A percentile compares a stretch with the other conserved stretches of the same genome.
phyloP scores from a whole-genome alignment of 495 filamentous ascomycete species.

The Penicillium longicatenatum region DNA sequence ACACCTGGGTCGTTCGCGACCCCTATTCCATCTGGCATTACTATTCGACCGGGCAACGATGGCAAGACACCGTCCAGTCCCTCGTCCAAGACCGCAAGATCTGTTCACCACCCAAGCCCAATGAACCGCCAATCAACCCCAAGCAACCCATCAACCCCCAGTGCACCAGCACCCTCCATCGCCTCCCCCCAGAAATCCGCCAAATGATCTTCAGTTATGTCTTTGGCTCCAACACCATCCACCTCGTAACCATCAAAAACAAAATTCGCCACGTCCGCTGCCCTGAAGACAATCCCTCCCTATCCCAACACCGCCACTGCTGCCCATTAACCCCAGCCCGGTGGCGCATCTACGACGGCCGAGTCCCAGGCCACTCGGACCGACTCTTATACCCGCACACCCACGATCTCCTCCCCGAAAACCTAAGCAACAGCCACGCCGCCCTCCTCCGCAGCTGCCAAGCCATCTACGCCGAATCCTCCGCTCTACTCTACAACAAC shows the following conservation, averaged over 20 bases:
- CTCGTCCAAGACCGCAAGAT: conserved; percentile 44
- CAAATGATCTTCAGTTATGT: conserved; percentile 57
- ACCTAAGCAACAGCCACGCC: conserved; percentile 26
- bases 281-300: conserved; percentile 9
- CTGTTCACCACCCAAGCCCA: conserved; percentile 33
- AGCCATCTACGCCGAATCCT: conserved; percentile 44
- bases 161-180: conserved; percentile 25
- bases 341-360: conserved; percentile 35
- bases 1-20: conserved; percentile 48
- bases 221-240: conserved; percentile 46
- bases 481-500: conserved; percentile 32
- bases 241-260: conserved; percentile 44
- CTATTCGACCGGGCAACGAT: conserved; percentile 42
- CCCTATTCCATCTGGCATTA: conserved; percentile 51
- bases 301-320: conserved; percentile 40
- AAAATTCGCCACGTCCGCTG: conserved; percentile 47
- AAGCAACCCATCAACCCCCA: conserved; percentile 27
- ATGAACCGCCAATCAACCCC: conserved; percentile 12
- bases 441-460: conserved; percentile 45
- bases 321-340: conserved; percentile 41
- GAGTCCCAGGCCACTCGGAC: conserved; percentile 22
- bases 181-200: conserved; percentile 55
- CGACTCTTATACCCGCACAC: conserved; percentile 46
- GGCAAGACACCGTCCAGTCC: conserved; percentile 44
- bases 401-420: conserved; percentile 27